Evolutionary conservation across 257 asterid species (phyloP), one percentile per base, ranked within the genome.

Genomic region (Agastache rugosa): DNA sequence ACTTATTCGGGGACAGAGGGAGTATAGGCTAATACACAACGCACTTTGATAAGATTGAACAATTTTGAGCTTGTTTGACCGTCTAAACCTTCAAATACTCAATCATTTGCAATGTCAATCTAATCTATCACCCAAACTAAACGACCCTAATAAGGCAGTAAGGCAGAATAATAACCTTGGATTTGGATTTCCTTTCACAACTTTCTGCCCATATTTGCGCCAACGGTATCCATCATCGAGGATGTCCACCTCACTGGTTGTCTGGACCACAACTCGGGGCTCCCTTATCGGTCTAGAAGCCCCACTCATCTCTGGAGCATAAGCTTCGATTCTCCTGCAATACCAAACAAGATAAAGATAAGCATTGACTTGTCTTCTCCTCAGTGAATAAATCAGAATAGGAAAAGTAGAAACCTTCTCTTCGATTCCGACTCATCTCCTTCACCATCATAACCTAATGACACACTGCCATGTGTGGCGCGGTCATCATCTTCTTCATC

Each of bases 151-250:
- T 8, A 8, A 54, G 45, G 67, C 59, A 72, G 59, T 29, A 20
- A 17, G 44, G 23, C 8, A 75, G 86, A 72, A 75, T 77, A 80
- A 23, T 31, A 58, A 93, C 98, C 98, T 93, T 83, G 98, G 98
- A 77, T 93, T 91, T 53, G 98, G 98, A 75, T 93, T 93, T 77
- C 98, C 98, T 80, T 91, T 91, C 35, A 93, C 98, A 14, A 93
- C 90, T 81, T 93, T 93, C 85, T 93, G 96, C 56, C 98, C 98
- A 19, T 93, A 93, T 76, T 93, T 93, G 73, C 97, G 97, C 98
- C 98, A 93, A 63, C 96, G 91, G 62, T 91, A 93, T 35, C 98
- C 98, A 61, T 91, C 98, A 22, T 91, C 98, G 61, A 93, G 88
- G 48, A 93, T 87, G 83, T 91, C 98, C 45, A 93, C 93, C 75